Evolutionary conservation across 106 monocot species (phyloP).

Genomic region (Acorus calamus): DNA sequence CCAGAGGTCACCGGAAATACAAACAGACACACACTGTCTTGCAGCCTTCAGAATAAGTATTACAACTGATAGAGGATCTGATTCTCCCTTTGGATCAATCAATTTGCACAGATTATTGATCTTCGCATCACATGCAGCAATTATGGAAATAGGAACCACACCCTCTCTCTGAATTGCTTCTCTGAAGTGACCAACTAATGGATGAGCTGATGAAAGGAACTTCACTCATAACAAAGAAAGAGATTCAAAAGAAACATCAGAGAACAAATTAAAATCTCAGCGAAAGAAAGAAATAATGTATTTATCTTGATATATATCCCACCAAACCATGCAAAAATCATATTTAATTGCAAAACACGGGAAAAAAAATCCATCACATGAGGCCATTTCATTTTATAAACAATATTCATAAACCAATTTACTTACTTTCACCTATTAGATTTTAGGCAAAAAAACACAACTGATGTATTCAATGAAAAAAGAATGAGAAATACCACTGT

Average conservation of each 20-base stretch:
- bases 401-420: too few species aligned
- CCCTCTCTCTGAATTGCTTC: conserved; percentile 38
- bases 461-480: too few species aligned
- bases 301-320: neutral
- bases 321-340: too few species aligned
- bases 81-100: conserved; percentile 52
- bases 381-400: too few species aligned
- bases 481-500: too few species aligned
- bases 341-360: too few species aligned
- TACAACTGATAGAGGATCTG: conserved; percentile 44
- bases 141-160: conserved; percentile 52
- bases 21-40: conserved; percentile 30
- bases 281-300: neutral
- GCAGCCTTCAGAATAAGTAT: conserved; percentile 57
- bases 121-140: conserved; percentile 67
- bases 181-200: conserved; percentile 64
- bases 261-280: too few species aligned
- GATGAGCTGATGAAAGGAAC: conserved; percentile 80
- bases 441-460: too few species aligned
- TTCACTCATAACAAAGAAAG: conserved; percentile 13
- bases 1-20: conserved; percentile 30
- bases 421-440: too few species aligned
- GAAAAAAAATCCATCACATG: too few species aligned
- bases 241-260: conserved; percentile 4
- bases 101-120: conserved; percentile 60